A percentile compares a stretch with the other conserved stretches of the same genome.
These are phyloP conservation scores for Bipolaris zeicola DNA, from an alignment of 2,329 filamentous ascomycete species.

Conservation along the genomic window DNA sequence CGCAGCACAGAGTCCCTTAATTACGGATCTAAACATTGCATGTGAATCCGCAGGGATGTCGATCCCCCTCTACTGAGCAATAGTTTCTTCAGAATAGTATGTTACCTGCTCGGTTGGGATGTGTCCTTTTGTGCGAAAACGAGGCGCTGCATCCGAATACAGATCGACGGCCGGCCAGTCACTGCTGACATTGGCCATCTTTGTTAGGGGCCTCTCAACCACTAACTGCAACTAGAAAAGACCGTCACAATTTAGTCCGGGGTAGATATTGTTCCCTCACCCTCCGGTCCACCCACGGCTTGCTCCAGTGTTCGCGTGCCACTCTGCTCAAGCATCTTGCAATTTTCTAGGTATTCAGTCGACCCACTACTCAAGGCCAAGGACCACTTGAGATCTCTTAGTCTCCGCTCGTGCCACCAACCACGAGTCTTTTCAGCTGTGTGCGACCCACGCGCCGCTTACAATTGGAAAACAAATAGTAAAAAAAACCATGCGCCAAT, in stretches of 20 bases:
- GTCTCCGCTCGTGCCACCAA: slow-evolving; percentile 16
- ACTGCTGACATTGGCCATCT: slow-evolving; percentile 23
- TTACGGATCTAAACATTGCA: slow-evolving; percentile 15
- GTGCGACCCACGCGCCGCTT: slow-evolving; percentile 7
- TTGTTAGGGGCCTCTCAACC: slow-evolving; percentile 13
- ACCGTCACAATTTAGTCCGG: slow-evolving; percentile 8
- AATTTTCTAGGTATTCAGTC: slow-evolving; percentile 11
- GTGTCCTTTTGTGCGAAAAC: slow-evolving; percentile 17
- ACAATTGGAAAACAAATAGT: slow-evolving; percentile 5
- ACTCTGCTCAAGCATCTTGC: slow-evolving; percentile 6
- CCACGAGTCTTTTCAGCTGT: slow-evolving; percentile 11
- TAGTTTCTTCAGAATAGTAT: slow-evolving; percentile 18
- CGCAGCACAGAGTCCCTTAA: background rate
- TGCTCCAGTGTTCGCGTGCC: slow-evolving; percentile 16
- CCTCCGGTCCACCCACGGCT: slow-evolving; percentile 12
- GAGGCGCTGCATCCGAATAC: slow-evolving; percentile 20
- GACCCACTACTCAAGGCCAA: slow-evolving; percentile 13
- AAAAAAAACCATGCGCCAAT: slow-evolving; percentile 30
- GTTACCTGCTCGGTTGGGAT: slow-evolving; percentile 22
- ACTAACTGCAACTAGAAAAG: slow-evolving; percentile 11
- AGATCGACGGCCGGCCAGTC: slow-evolving; percentile 20
- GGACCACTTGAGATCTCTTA: slow-evolving; percentile 10
- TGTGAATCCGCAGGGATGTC: slow-evolving; percentile 25
- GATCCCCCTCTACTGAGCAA: slow-evolving; percentile 17
- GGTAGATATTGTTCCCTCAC: slow-evolving; percentile 11